A percentile compares a stretch with the other conserved stretches of the same genome.
Conservation (phyloP, 1,284 basidiomycete species). For the Athelia sp. region DNA sequence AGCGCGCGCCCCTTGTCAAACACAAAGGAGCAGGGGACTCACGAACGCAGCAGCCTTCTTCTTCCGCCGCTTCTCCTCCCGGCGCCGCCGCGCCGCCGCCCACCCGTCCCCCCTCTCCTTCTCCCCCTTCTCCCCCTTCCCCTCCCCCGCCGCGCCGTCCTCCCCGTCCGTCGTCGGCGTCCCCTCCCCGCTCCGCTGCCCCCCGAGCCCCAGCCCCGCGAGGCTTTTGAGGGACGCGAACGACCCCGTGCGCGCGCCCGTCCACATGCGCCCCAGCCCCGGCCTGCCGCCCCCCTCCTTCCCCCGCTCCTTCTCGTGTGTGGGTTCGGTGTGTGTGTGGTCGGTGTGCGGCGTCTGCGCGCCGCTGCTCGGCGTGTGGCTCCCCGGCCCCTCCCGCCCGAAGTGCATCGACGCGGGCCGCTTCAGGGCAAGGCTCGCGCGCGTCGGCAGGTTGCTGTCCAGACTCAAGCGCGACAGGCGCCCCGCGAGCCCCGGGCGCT, state of each 20-base stretch:
- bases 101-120: conserved; percentile 45
- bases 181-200: conserved; percentile 17
- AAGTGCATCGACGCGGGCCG: conserved; percentile 10
- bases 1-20: conserved; percentile 2
- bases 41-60: conserved; percentile 79
- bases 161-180: conserved; percentile 16
- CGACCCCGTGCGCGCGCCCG: conserved; percentile 19
- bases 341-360: background rate
- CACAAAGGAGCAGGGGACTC: conserved; percentile 23
- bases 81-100: conserved; percentile 25
- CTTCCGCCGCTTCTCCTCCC: conserved; percentile 56
- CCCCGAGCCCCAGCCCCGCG: no score
- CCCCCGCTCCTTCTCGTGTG: background rate
- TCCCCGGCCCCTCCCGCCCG: conserved; percentile 3
- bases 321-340: background rate
- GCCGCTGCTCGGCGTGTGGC: conserved; percentile 3
- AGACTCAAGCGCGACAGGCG: conserved; percentile 51
- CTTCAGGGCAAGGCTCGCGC: background rate
- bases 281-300: background rate
- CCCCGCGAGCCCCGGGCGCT: conserved; percentile 58
- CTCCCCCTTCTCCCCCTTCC: conserved; percentile 8
- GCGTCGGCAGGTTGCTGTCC: conserved; percentile 15
- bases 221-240: background rate
- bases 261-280: background rate
- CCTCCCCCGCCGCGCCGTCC: conserved; percentile 10